phyloP scores from a whole-genome alignment of 768 basidiomycete genomes.

The Lactarius trivialis region DNA sequence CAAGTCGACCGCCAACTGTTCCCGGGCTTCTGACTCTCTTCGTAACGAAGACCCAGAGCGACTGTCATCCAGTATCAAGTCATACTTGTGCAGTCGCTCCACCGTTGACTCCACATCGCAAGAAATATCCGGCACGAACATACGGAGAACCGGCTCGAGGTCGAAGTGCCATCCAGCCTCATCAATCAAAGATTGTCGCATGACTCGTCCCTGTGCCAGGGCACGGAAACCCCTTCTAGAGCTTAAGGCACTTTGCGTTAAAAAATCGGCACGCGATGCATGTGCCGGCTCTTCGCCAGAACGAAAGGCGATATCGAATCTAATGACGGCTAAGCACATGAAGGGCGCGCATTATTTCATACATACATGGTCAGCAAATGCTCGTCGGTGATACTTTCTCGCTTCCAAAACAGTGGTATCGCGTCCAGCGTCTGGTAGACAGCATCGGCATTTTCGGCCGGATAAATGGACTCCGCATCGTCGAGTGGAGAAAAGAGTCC shows the following conservation, averaged over 20 bases:
- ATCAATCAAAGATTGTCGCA: constrained; percentile 23
- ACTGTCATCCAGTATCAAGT: constrained; percentile 36
- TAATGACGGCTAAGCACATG: constrained; percentile 26
- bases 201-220: constrained; percentile 38
- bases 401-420: constrained; percentile 32
- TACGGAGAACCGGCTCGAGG: constrained; percentile 39
- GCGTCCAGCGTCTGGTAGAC: constrained; percentile 46
- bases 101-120: constrained; percentile 32
- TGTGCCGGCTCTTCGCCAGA: constrained; percentile 34
- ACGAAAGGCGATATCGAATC: constrained; percentile 45
- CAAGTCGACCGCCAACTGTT: constrained; percentile 60
- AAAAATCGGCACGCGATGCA: constrained; percentile 47
- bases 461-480: neutral
- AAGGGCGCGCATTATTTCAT: neutral
- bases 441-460: constrained; percentile 31
- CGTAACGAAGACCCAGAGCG: constrained; percentile 37
- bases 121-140: constrained; percentile 36
- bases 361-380: constrained; percentile 57
- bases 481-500: constrained; percentile 22
- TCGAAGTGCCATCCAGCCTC: constrained; percentile 44
- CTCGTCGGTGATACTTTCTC: constrained; percentile 38
- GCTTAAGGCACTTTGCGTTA: constrained; percentile 48
- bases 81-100: constrained; percentile 39
- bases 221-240: constrained; percentile 48
- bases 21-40: constrained; percentile 48